Evolutionary conservation across 331 rosid genomes (phyloP).

Genomic region (Malus hybrid): DNA sequence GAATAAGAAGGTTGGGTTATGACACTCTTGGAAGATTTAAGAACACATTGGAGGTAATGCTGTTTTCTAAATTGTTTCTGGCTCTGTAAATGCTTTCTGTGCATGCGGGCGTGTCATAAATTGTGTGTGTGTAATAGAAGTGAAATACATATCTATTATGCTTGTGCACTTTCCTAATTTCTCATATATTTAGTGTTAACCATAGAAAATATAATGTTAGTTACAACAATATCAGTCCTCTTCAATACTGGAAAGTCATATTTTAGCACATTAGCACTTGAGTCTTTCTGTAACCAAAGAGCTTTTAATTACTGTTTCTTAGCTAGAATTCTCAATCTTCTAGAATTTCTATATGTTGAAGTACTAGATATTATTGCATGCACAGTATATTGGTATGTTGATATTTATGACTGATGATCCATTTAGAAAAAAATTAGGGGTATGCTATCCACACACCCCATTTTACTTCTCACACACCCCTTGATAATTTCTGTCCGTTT

Average conservation of each 20-base stretch:
- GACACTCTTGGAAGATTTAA: constrained; percentile 50
- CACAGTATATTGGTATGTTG: neutral
- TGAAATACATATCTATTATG: neutral
- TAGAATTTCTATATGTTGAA: neutral
- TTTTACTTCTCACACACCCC: too few species aligned
- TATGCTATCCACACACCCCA: neutral
- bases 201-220: neutral
- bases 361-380: neutral
- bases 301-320: neutral
- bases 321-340: neutral
- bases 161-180: neutral
- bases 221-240: neutral
- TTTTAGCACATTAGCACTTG: neutral
- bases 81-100: neutral
- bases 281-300: neutral
- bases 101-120: neutral
- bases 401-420: neutral
- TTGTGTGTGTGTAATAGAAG: neutral
- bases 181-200: neutral
- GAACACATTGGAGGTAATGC: constrained; percentile 55
- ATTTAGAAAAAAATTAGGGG: neutral
- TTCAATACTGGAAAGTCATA: neutral
- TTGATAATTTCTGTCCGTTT: too few species aligned
- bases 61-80: constrained; percentile 1
- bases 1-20: constrained; percentile 70